Percentiles rank a stretch among this genome's conserved stretches.
phyloP scores from a whole-genome alignment of 2,329 filamentous ascomycete species.

The Cytospora mali region DNA sequence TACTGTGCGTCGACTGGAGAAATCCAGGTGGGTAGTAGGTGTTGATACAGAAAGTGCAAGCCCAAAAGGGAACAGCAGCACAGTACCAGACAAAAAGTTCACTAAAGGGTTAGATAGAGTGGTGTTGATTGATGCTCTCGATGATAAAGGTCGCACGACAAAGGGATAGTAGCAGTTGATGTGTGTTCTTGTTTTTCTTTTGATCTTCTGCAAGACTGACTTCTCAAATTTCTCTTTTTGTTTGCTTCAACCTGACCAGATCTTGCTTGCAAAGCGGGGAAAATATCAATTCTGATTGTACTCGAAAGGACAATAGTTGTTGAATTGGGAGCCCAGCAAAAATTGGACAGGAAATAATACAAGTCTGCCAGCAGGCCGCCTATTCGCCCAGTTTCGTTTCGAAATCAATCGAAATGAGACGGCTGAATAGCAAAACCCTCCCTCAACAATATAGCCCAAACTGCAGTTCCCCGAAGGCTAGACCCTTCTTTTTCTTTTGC shows the following conservation, averaged over 20 bases:
- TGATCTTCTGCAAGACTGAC: constrained; percentile 29
- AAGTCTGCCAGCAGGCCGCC: constrained; percentile 37
- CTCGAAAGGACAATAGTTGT: constrained; percentile 39
- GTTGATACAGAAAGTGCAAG: constrained; percentile 17
- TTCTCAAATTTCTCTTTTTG: constrained; percentile 31
- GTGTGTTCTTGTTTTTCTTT: constrained; percentile 30
- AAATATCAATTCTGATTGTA: constrained; percentile 59
- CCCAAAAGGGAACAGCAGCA: constrained; percentile 16
- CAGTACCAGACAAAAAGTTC: constrained; percentile 12
- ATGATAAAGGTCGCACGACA: constrained; percentile 19
- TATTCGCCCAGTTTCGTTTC: constrained; percentile 28
- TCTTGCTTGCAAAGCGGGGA: constrained; percentile 40
- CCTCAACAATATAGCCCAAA: constrained; percentile 27
- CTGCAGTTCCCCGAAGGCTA: constrained; percentile 26
- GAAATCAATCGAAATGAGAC: constrained; percentile 27
- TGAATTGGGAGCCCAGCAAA: constrained; percentile 36
- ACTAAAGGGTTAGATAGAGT: constrained; percentile 27
- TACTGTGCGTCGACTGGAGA: constrained; percentile 15
- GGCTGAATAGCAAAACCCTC: constrained; percentile 32
- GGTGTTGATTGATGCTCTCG: constrained; percentile 21
- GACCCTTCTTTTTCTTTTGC: constrained; percentile 27
- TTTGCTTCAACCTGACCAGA: constrained; percentile 34
- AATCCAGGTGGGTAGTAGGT: constrained; percentile 8
- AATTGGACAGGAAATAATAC: constrained; percentile 39
- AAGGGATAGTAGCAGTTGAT: constrained; percentile 24